Percentiles rank a stretch among this genome's conserved stretches.
Conservation (phyloP, 1,139 yeast species). For the Candida sp. region DNA sequence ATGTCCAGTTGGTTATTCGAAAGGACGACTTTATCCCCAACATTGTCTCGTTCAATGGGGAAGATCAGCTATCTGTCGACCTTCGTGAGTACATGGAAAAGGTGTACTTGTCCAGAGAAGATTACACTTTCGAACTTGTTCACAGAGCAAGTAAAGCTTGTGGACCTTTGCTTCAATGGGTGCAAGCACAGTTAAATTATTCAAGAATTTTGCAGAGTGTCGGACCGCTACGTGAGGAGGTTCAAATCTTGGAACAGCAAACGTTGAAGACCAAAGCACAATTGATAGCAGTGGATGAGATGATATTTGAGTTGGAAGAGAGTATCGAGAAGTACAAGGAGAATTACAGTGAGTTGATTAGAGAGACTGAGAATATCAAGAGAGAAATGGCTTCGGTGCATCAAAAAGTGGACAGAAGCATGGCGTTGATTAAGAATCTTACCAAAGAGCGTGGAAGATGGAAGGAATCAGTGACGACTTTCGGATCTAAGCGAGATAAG, state of each 20-base stretch:
- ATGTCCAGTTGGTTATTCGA: conserved; percentile 80
- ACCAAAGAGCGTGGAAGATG: conserved; percentile 79
- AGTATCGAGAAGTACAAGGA: conserved; percentile 72
- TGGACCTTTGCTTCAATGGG: conserved; percentile 94
- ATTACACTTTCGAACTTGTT: conserved; percentile 74
- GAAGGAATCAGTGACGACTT: conserved; percentile 59
- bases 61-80: conserved; percentile 57
- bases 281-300: conserved; percentile 77
- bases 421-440: conserved; percentile 63
- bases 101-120: conserved; percentile 63
- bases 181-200: conserved; percentile 80
- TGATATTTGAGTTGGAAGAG: conserved; percentile 75
- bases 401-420: conserved; percentile 64
- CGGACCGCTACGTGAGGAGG: conserved; percentile 78
- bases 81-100: conserved; percentile 59
- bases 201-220: conserved; percentile 71
- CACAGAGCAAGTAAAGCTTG: conserved; percentile 95
- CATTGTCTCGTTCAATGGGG: conserved; percentile 77
- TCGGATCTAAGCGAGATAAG: conserved; percentile 46
- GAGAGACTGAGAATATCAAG: conserved; percentile 81
- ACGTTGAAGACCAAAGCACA: conserved; percentile 67
- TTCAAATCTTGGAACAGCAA: conserved; percentile 58
- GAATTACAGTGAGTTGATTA: conserved; percentile 71
- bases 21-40: conserved; percentile 87
- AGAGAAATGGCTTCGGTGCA: conserved; percentile 70